Conservation (phyloP, 2,329 filamentous ascomycete species). For the Raffaelea arxii region DNA sequence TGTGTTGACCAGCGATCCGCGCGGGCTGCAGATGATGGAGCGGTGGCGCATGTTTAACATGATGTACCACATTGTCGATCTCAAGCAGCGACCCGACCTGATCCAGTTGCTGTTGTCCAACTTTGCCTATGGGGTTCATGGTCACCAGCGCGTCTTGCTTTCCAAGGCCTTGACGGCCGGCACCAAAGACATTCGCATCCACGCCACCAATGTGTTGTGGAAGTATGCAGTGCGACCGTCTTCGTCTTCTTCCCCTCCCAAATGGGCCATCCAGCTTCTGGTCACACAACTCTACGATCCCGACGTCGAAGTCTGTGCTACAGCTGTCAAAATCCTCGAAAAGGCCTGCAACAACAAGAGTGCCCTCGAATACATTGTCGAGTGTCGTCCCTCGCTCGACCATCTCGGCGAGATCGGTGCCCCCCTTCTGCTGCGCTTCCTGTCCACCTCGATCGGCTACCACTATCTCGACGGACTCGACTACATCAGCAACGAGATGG, state of each 20-base stretch:
- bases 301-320: slow-evolving; percentile 91
- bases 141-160: slow-evolving; percentile 83
- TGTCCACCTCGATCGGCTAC: slow-evolving; percentile 94
- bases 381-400: slow-evolving; percentile 87
- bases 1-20: slow-evolving; percentile 69
- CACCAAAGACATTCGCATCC: slow-evolving; percentile 83
- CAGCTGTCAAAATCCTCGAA: slow-evolving; percentile 93
- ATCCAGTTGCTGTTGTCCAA: slow-evolving; percentile 81
- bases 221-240: slow-evolving; percentile 62
- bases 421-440: slow-evolving; percentile 79
- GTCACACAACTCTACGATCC: slow-evolving; percentile 98
- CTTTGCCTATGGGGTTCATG: slow-evolving; percentile 83
- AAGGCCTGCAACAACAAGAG: slow-evolving; percentile 91
- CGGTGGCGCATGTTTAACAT: slow-evolving; percentile 98
- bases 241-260: slow-evolving; percentile 47
- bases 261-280: slow-evolving; percentile 94
- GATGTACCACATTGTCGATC: slow-evolving; percentile 96
- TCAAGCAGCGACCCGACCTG: slow-evolving; percentile 82
- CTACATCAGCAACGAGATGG: slow-evolving; percentile 99
- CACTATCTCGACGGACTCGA: slow-evolving; percentile 94
- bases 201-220: slow-evolving; percentile 74
- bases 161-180: slow-evolving; percentile 90
- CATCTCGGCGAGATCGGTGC: slow-evolving; percentile 96
- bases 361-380: slow-evolving; percentile 90
- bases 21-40: slow-evolving; percentile 82